Base-by-base conservation (phyloP, 495 filamentous ascomycete genomes). In the Daldinia caldariorum region DNA sequence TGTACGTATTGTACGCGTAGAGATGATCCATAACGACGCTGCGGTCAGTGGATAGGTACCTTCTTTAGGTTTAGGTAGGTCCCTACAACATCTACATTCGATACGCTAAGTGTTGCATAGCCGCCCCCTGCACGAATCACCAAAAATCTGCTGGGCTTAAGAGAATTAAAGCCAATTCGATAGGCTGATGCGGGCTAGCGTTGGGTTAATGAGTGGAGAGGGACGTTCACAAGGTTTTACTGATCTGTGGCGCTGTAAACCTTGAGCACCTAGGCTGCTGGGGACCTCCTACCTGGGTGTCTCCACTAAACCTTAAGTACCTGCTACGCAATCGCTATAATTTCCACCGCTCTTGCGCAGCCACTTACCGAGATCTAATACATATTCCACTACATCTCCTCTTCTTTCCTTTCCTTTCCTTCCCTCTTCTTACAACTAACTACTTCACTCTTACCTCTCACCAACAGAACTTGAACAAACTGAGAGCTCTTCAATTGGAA, bases 321-420 rank as follows among this genome's bases (percentile, higher is more conserved):
- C 34, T 34, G 47, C 45, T 29, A 5, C 6, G 34, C 34, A 35
- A 35, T 10, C 5, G 34, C 34, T 53, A 18, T 51, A 26, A 37
- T 60, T 61, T 58, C 62, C 45, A 71, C 62, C 51, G 61, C 67
- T 32, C 14, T 53, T 70, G 67, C 67, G 67, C 68, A 71, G 68
- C 68, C 68, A 71, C 68, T 51, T 51, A 31, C 41, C 16, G 10
- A 50, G 9, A 58, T 20, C n/a, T 10, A 22, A 65, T 71, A 71
- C 68, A 71, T 71, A 71, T 66, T 66, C 62, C 8, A 65, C 66
- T 47, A 63, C 66, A 53, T 37, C 50, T 56, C 45, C 66, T 32
- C n/a, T 18, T 41, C 34, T 50, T 41, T 31, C 16, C 51, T 62
- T 53, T 51, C 31, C 9, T 47, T 66, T 61, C n/a, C n/a, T n/a